phyloP scores from a whole-genome alignment of 495 filamentous ascomycete genomes.

The Cercophora sp. region DNA sequence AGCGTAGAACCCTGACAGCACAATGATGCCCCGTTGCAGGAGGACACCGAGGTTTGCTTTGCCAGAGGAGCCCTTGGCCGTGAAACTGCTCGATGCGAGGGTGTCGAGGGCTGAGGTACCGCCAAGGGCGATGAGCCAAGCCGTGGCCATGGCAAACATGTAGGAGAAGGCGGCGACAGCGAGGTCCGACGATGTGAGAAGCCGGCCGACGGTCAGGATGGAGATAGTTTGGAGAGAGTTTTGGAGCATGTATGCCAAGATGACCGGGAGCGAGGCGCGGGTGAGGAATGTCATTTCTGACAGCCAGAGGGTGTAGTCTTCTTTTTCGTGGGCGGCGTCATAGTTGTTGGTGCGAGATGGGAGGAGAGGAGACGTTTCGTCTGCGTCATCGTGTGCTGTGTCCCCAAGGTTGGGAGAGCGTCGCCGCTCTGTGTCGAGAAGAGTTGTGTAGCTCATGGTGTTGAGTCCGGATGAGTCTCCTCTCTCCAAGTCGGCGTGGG shows the following conservation, averaged over 20 bases:
- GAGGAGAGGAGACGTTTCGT: constrained; percentile 15
- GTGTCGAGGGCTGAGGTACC: constrained; percentile 90
- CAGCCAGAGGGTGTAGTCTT: constrained; percentile 32
- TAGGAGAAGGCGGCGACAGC: constrained; percentile 84
- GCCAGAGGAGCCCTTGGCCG: constrained; percentile 66
- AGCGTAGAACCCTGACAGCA: constrained; percentile 70
- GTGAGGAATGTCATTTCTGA: constrained; percentile 66
- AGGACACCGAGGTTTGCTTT: constrained; percentile 78
- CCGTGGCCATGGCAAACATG: constrained; percentile 89
- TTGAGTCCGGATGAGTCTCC: too few species aligned
- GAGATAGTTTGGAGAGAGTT: constrained; percentile 87
- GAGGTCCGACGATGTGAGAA: constrained; percentile 73
- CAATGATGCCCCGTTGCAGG: constrained; percentile 73
- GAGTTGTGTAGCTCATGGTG: too few species aligned
- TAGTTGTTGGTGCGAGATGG: not conserved
- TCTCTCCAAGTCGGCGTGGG: too few species aligned
- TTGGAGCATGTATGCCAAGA: constrained; percentile 83
- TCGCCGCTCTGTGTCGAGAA: too few species aligned
- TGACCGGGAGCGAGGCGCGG: constrained; percentile 71
- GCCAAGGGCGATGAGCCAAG: constrained; percentile 83
- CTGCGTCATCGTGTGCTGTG: constrained; percentile 10
- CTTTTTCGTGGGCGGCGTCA: not conserved
- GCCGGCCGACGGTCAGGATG: constrained; percentile 73
- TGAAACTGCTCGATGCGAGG: constrained; percentile 80
- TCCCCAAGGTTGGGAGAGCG: too few species aligned